These are phyloP conservation scores for Marchantia polymorpha DNA, from an alignment of 225 moss, liverwort and hornwort species.

Conservation along the genomic window DNA sequence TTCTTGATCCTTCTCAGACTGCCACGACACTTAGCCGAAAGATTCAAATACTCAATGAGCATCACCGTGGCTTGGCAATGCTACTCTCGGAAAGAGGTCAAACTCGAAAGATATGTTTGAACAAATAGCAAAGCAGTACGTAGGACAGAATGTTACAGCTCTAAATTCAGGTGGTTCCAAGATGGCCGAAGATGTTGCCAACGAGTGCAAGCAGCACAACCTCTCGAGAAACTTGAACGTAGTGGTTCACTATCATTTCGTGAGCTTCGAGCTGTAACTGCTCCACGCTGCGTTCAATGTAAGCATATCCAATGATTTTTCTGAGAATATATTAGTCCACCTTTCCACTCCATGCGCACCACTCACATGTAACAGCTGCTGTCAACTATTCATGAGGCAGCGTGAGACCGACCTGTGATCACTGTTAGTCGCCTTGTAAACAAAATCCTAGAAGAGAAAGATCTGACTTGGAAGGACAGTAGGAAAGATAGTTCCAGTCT, in stretches of 20 bases:
- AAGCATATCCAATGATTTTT: too few species aligned
- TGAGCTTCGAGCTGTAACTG: constrained; percentile 21
- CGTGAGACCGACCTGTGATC: too few species aligned
- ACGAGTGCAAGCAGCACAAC: constrained; percentile 8
- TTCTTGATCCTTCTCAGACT: not conserved
- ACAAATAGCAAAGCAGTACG: not conserved
- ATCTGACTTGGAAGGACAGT: too few species aligned
- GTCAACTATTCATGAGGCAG: too few species aligned
- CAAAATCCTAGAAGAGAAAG: too few species aligned
- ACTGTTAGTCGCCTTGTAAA: too few species aligned
- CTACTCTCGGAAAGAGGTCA: constrained; percentile 8
- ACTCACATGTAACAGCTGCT: too few species aligned
- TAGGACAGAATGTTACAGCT: constrained; percentile 19
- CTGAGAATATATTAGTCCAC: too few species aligned
- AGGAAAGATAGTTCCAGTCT: too few species aligned
- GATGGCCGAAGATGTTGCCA: constrained; percentile 14
- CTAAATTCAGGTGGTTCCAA: not conserved
- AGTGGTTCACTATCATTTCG: constrained; percentile 25
- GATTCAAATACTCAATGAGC: not conserved
- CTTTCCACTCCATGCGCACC: too few species aligned
- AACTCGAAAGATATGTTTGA: constrained; percentile 5
- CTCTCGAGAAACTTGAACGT: not conserved
- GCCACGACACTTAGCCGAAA: too few species aligned
- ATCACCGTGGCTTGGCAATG: constrained; percentile 9
- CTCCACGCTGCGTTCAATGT: too few species aligned